phyloP scores from a whole-genome alignment of 257 asterid genomes.

The Echium plantagineum region DNA sequence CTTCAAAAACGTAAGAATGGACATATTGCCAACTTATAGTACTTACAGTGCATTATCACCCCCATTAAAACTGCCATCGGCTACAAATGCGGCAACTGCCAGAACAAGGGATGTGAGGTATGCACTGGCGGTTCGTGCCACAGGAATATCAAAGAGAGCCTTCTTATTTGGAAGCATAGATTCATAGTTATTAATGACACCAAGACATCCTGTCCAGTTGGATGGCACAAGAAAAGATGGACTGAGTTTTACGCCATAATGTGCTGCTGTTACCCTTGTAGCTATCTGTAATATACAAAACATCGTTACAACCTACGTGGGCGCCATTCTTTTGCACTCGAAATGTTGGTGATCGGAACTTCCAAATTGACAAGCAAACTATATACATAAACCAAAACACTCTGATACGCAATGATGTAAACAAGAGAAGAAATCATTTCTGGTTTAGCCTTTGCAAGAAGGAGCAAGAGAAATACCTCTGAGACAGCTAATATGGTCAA shows the following conservation, averaged over 20 bases:
- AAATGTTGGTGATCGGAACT: too few species aligned
- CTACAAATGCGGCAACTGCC: constrained; percentile 57
- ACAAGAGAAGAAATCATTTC: too few species aligned
- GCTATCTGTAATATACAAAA: constrained; percentile 37
- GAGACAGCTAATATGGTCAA: constrained; percentile 77
- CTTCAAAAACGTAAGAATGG: background rate
- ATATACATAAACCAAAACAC: too few species aligned
- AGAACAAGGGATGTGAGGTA: constrained; percentile 63
- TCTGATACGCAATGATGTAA: background rate
- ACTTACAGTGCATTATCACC: constrained; percentile 87
- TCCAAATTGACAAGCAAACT: too few species aligned
- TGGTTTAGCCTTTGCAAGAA: too few species aligned
- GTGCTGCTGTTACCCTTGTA: constrained; percentile 64
- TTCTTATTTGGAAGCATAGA: constrained; percentile 70
- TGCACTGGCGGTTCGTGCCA: constrained; percentile 79
- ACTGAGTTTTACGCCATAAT: constrained; percentile 75
- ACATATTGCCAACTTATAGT: background rate
- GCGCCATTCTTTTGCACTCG: too few species aligned
- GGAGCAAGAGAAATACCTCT: constrained; percentile 44
- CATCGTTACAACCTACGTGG: background rate
- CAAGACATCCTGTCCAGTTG: constrained; percentile 86
- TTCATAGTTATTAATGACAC: constrained; percentile 81
- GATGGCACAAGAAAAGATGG: constrained; percentile 94
- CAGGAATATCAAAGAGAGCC: constrained; percentile 85
- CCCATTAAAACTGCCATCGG: constrained; percentile 84